phyloP scores from a whole-genome alignment of 345 rosid species.

The Mercurialis annua region DNA sequence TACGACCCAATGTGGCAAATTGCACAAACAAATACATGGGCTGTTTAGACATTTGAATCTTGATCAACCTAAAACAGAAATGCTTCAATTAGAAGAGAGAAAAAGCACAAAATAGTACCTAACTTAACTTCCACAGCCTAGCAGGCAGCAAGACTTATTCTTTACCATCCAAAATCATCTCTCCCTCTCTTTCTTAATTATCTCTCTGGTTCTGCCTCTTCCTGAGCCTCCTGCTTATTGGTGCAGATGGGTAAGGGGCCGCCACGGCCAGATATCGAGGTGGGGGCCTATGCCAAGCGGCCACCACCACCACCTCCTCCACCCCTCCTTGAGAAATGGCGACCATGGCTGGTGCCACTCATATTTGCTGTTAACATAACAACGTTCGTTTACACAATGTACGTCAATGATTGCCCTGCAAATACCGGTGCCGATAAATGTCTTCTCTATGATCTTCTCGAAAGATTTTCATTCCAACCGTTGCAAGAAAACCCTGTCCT shows the following conservation, averaged over 20 bases:
- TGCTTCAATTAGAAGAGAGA: neutral
- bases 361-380: slow-evolving; percentile 42
- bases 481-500: slow-evolving; percentile 28
- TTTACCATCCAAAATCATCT: slow-evolving; percentile 27
- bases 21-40: too few relatives aligned
- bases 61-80: neutral
- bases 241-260: slow-evolving; percentile 41
- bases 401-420: slow-evolving; percentile 61
- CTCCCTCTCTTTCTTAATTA: neutral
- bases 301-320: slow-evolving; percentile 30
- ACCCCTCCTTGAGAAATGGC: slow-evolving; percentile 48
- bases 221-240: slow-evolving; percentile 1
- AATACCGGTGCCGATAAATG: slow-evolving; percentile 35
- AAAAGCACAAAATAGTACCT: slow-evolving; percentile 12
- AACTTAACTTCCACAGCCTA: slow-evolving; percentile 27
- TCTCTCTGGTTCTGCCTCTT: slow-evolving; percentile 8
- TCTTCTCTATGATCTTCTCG: slow-evolving; percentile 26
- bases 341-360: slow-evolving; percentile 65
- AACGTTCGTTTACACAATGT: slow-evolving; percentile 55
- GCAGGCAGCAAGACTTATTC: slow-evolving; percentile 21
- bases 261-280: slow-evolving; percentile 28
- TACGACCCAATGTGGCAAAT: too few relatives aligned
- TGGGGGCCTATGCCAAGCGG: slow-evolving; percentile 9
- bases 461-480: slow-evolving; percentile 29
- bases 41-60: too few relatives aligned